Percentiles rank a stretch among this genome's conserved stretches.
Evolutionary conservation across 345 rosid species (phyloP).

Genomic region (Sisymbrium irio): DNA sequence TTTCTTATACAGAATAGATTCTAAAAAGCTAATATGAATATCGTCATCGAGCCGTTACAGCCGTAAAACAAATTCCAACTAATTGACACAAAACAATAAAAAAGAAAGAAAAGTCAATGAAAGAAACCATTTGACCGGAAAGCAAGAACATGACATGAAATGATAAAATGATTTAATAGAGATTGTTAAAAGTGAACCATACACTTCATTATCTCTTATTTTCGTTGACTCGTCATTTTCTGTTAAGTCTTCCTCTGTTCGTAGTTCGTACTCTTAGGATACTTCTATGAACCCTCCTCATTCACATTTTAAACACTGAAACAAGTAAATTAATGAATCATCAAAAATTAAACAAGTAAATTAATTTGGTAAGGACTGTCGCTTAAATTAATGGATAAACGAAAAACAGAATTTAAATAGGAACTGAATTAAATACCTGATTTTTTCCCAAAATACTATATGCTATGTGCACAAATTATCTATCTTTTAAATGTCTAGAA

Average conservation of each 20-base stretch:
- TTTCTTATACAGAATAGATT: neutral
- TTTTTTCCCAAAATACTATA: too few relatives aligned
- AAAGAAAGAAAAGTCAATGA: conserved; percentile 24
- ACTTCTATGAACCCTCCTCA: conserved; percentile 19
- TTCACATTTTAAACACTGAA: conserved; percentile 11
- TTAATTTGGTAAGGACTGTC: too few relatives aligned
- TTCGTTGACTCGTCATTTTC: conserved; percentile 21
- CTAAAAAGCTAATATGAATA: neutral
- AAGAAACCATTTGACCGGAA: conserved; percentile 29
- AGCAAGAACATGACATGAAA: conserved; percentile 17
- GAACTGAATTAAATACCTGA: too few relatives aligned
- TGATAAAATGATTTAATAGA: neutral
- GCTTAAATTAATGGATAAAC: too few relatives aligned
- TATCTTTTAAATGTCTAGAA: too few relatives aligned
- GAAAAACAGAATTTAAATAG: neutral
- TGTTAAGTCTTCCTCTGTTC: neutral
- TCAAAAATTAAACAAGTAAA: too few relatives aligned
- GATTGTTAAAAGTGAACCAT: conserved; percentile 17
- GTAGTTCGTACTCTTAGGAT: neutral
- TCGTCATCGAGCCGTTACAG: neutral
- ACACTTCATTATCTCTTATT: conserved; percentile 25
- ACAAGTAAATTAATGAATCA: too few relatives aligned
- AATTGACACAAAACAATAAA: neutral
- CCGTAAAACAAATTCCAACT: neutral
- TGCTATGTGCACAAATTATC: too few relatives aligned